Base-by-base conservation (phyloP, 441 rosid genomes). In the Gossypium trilobum region DNA sequence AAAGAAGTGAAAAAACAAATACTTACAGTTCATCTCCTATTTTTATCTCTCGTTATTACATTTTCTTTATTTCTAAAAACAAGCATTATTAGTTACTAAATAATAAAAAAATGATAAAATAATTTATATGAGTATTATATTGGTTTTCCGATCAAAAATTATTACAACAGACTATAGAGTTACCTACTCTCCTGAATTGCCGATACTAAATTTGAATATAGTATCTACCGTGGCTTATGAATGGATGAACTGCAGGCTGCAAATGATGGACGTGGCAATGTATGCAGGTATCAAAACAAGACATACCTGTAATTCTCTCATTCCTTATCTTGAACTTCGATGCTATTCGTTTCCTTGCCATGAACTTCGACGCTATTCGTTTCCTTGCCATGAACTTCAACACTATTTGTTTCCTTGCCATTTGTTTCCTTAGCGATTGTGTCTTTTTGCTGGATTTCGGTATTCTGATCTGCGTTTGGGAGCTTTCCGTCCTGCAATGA, bases 41-140 rank as follows among this genome's bases (percentile, higher is more conserved):
- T 56, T 11, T 10, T 3, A 22, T 22, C 0, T 56, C 29, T 65
- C 56, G 19, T 57, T 23, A 75, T 75, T 81, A 71, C 84, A 77
- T 72, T 69, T 70, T 64, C 77, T 33, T 63, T 64, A 59, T 68
- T 70, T 42, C 73, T 79, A 68, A 29, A 0, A 8, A 52, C 62
- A 72, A 54, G 73, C 27, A 55, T 73, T 75, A 56, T 56, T 22
- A 10, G 42, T 75, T 69, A 60, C 70, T 70, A 61, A 48, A 69
- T 4, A 78, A 80, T 71, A 73, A 84, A 78, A 78, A 70, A 75
- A 77, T 52, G 59, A 74, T 33, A 79, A 81, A 80, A 78, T 56
- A 51, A 78, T 80, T 74, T 76, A 68, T 66, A 83, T 58, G 72
- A 75, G 59, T 75, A 77, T 75, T 78, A 73, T 78, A 73, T 2